A percentile compares a stretch with the other conserved stretches of the same genome.
These are phyloP conservation scores for Chlorella sp. DNA, from an alignment of 139 green algal genomes.

Conservation along the genomic window DNA sequence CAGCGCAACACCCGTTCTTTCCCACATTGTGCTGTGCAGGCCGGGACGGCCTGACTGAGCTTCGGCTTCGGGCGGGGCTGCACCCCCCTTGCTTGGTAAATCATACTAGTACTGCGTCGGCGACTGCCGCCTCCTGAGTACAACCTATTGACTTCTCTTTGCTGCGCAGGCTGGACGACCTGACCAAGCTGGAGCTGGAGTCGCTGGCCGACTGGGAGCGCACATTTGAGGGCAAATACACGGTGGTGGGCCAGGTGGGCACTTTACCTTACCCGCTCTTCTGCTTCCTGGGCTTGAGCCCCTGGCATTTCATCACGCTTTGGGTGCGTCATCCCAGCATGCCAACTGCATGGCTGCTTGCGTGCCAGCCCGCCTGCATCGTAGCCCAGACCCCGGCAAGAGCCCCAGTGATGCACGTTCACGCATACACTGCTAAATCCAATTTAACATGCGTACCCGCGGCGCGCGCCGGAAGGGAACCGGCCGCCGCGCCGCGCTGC, in stretches of 20 bases:
- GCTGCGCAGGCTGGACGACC: constrained; percentile 38
- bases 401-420: not conserved
- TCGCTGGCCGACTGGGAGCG: constrained; percentile 57
- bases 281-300: too few relatives aligned
- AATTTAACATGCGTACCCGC: constrained; percentile 20
- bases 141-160: too few relatives aligned
- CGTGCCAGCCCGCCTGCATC: not conserved
- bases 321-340: not conserved
- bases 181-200: constrained; percentile 52
- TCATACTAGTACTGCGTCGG: too few relatives aligned
- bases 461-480: not conserved
- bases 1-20: too few relatives aligned
- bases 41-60: too few relatives aligned
- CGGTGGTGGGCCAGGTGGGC: constrained; percentile 63
- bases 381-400: too few relatives aligned
- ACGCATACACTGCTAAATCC: constrained; percentile 4
- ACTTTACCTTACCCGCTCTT: too few relatives aligned
- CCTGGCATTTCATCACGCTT: not conserved
- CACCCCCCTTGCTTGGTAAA: too few relatives aligned
- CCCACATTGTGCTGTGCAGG: too few relatives aligned
- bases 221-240: constrained; percentile 66
- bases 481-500: not conserved
- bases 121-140: too few relatives aligned
- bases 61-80: too few relatives aligned
- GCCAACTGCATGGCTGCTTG: not conserved